Evolutionary conservation across 495 filamentous ascomycete genomes (phyloP).

Genomic region (Rusavskia elegans): DNA sequence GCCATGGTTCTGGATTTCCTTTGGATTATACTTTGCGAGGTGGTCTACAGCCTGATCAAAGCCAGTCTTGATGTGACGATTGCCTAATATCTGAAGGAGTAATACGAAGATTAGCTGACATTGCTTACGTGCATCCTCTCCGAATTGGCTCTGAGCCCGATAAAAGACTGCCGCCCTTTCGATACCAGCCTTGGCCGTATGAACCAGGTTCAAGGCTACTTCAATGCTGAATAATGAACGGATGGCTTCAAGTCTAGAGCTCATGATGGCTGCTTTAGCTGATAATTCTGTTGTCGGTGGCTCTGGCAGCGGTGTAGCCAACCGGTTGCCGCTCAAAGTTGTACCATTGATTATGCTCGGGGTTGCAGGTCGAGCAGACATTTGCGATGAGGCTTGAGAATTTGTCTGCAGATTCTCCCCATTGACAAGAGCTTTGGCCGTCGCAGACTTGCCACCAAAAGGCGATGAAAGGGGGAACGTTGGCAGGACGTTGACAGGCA

Average conservation of each 20-base stretch:
- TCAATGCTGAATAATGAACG: constrained; percentile 91
- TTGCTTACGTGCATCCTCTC: constrained; percentile 73
- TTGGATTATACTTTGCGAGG: constrained; percentile 78
- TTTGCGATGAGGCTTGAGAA: constrained; percentile 18
- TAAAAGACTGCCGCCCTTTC: constrained; percentile 77
- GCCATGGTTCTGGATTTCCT: constrained; percentile 61
- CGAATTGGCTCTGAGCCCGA: constrained; percentile 58
- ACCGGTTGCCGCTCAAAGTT: constrained; percentile 16
- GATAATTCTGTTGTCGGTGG: constrained; percentile 81
- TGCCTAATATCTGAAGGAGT: constrained; percentile 68
- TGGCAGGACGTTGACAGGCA: constrained; percentile 84
- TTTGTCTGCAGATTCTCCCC: constrained; percentile 25
- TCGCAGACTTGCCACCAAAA: constrained; percentile 28
- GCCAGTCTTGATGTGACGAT: constrained; percentile 74
- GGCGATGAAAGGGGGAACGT: constrained; percentile 40
- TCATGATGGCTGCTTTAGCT: constrained; percentile 94
- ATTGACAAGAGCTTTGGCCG: constrained; percentile 19
- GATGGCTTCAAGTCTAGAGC: constrained; percentile 82
- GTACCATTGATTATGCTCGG: constrained; percentile 19
- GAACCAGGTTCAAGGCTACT: constrained; percentile 75
- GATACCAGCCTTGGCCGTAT: constrained; percentile 76
- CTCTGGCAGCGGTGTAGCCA: constrained; percentile 37
- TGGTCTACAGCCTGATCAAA: constrained; percentile 89
- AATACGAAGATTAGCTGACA: constrained; percentile 80
- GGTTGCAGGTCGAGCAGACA: constrained; percentile 27